Evolutionary conservation across 2,329 filamentous ascomycete genomes (phyloP).

Genomic region (Fusarium humuli): DNA sequence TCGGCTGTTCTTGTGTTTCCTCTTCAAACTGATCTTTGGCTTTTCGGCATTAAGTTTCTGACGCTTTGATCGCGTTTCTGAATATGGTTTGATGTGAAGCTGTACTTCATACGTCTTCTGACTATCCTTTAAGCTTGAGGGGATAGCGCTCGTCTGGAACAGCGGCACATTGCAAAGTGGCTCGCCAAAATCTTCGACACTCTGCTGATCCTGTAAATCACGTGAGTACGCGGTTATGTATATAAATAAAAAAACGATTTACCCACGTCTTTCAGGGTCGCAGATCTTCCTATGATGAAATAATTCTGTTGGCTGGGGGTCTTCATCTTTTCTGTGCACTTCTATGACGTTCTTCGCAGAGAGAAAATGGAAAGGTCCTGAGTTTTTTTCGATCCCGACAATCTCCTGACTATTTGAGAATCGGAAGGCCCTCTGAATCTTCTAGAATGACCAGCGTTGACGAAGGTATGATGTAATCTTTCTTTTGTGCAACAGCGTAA

Average conservation of each 20-base stretch:
- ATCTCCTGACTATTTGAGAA: not conserved
- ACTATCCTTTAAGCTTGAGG: not conserved
- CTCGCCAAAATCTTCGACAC: slow-evolving; percentile 4
- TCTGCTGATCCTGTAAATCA: not conserved
- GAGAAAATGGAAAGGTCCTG: not conserved
- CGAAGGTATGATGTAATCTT: slow-evolving; percentile 11
- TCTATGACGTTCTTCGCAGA: not conserved
- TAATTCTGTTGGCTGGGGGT: not conserved
- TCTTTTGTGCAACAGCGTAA: not conserved
- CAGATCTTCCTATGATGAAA: not conserved
- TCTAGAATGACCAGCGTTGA: not conserved
- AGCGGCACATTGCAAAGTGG: slow-evolving; percentile 13
- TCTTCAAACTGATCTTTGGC: not conserved
- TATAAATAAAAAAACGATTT: not conserved
- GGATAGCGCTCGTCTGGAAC: slow-evolving; percentile 6
- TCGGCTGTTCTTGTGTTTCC: not conserved
- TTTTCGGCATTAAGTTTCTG: not conserved
- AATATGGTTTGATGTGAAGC: not conserved
- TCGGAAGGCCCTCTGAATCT: slow-evolving; percentile 4
- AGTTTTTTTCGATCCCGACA: slow-evolving; percentile 1
- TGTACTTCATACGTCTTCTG: not conserved
- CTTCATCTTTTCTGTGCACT: not conserved
- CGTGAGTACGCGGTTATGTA: not conserved
- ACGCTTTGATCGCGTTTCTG: not conserved
- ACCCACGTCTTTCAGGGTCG: slow-evolving; percentile 12